Conservation (phyloP, 1,284 basidiomycete genomes). For the Cutaneotrichosporon spelunceum region DNA sequence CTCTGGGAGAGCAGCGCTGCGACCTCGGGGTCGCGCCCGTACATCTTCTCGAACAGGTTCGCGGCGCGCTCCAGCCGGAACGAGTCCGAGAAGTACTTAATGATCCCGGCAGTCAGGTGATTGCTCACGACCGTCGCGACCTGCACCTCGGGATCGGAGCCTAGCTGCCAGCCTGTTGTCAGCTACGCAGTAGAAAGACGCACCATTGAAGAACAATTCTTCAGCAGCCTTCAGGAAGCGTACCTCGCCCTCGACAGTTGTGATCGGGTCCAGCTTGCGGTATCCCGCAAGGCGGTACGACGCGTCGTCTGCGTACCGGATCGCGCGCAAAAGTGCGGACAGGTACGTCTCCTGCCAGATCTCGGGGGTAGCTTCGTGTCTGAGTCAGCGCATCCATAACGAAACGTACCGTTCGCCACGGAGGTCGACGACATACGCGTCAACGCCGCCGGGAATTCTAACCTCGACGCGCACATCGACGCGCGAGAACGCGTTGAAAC, state of each 20-base stretch:
- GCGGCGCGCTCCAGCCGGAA: slow-evolving; percentile 83
- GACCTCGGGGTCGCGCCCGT: slow-evolving; percentile 82
- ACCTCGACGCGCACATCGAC: slow-evolving; percentile 97
- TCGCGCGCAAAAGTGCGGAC: slow-evolving; percentile 83
- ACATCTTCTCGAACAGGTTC: slow-evolving; percentile 90
- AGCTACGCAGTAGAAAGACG: slow-evolving; percentile 21
- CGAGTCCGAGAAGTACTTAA: slow-evolving; percentile 96
- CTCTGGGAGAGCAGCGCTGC: slow-evolving; percentile 81
- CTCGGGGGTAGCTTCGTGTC: slow-evolving; percentile 85
- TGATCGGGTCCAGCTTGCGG: slow-evolving; percentile 92
- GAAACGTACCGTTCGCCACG: slow-evolving; percentile 80
- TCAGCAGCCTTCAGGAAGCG: slow-evolving; percentile 90
- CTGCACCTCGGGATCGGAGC: slow-evolving; percentile 97
- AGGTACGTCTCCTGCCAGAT: slow-evolving; percentile 98
- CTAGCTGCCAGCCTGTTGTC: slow-evolving; percentile 85
- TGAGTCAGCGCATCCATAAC: slow-evolving; percentile 37
- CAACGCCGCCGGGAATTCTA: slow-evolving; percentile 95
- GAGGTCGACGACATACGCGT: slow-evolving; percentile 89
- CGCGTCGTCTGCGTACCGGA: slow-evolving; percentile 93
- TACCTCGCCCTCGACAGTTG: slow-evolving; percentile 79
- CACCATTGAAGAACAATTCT: slow-evolving; percentile 83
- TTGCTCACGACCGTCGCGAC: slow-evolving; percentile 97
- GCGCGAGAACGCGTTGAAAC: slow-evolving; percentile 97
- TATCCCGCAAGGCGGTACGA: slow-evolving; percentile 89
- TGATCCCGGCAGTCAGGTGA: slow-evolving; percentile 87